Evolutionary conservation across 2,329 filamentous ascomycete genomes (phyloP), one percentile per base, ranked within the genome.

Genomic region (Drechslerella dactyloides): DNA sequence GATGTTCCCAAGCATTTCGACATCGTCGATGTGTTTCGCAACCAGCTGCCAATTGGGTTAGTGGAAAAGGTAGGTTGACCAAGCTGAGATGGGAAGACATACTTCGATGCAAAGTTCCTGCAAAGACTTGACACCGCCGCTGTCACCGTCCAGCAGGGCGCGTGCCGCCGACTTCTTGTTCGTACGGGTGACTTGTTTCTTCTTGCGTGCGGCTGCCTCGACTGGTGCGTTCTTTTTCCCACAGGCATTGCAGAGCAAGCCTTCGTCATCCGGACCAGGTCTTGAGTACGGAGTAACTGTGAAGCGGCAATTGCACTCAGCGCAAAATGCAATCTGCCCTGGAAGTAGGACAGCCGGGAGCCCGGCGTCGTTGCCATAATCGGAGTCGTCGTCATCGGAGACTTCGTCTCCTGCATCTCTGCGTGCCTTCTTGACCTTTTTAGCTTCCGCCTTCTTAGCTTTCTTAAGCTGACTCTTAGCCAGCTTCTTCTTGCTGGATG

Each of bases 281-380:
- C 59, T 74, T 10, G 73, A 75, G 52, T 77, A 77, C 8, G 74
- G 63, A 21, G 76, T 77, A 10, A 76, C 76, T 1, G 74, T 77
- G 30, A 77, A 77, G 15, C 76, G 70, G 15, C 73, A 74, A 24
- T 76, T 73, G 55, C 76, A 77, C 35, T 75, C 73, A 2, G 63
- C 74, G 27, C 76, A 77, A 54, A 76, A 76, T 13, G 69, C 64
- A n/a, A 76, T 76, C 56, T 77, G 76, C 6, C 76, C 76, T 1
- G 75, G 74, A 19, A 66, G 33, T 15, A 58, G 60, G 56, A 62
- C 15, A n/a, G 35, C 15, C 8, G 58, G n/a, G n/a, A n/a, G n/a
- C n/a, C n/a, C 56, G 2, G 17, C 17, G 1, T 19, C 8, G 13
- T 24, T 5, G 7, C 23, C 64, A 30, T 51, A 57, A 23, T 63